Base-by-base conservation (phyloP, 2,329 filamentous ascomycete genomes). In the Diaporthe vexans region DNA sequence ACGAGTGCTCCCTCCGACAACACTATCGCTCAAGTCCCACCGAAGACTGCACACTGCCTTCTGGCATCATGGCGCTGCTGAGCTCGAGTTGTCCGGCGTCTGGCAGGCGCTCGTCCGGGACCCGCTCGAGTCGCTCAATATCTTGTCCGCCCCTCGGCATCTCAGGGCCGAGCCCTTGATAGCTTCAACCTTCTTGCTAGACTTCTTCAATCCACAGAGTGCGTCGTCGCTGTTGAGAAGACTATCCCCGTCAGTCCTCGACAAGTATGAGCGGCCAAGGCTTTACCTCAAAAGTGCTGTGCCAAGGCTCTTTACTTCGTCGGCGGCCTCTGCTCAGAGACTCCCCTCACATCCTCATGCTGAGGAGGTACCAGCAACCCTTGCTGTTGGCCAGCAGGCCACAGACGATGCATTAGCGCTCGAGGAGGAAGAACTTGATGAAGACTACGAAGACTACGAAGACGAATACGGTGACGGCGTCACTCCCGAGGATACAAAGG, bases 141-240 rank as follows among this genome's bases (percentile, higher is more conserved):
- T 78, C 81, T 51, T 76, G 76, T 52, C 77, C 77, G 65, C 73
- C 77, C 68, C 76, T 71, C 72, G 54, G 29, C 56, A 51, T 75
- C 79, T 73, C 73, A 79, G 57, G 76, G 77, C 13, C 61, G 77
- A 81, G 76, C 79, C 80, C 3, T 78, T 88, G 72, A 81, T 81
- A 52, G 85, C 88, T 37, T 89, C 88, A 6, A 78, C 84, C 11
- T 86, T 89, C 72, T 81, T 89, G 63, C 85, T 91, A 79, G 89
- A 91, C 79, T 91, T 91, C 71, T 80, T 91, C 11, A 90, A 90
- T 70, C 89, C 89, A 7, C 84, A 78, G 46, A 85, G 84, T 13
- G 84, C 87, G 15, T 73, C 85, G 17, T 81, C 84, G 19, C 81
- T 88, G 7, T 77, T 88, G 74, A 85, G 85, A 56, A 84, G 83